Evolutionary conservation across 768 basidiomycete genomes (phyloP).

Genomic region (Termitomyces sp.): DNA sequence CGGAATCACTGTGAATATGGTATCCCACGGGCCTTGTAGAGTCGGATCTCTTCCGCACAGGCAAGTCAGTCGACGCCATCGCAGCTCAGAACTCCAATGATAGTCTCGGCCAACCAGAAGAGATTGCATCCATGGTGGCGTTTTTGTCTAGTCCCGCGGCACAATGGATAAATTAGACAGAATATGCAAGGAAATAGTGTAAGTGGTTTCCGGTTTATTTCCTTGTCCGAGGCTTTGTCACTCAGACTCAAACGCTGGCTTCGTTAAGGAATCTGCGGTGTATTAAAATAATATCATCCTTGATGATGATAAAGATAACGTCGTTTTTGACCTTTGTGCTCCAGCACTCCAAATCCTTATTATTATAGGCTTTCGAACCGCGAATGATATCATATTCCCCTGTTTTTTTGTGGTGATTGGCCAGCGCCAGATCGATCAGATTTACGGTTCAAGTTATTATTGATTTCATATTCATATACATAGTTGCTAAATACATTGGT

Average conservation of each 20-base stretch:
- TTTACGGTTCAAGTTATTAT: background rate
- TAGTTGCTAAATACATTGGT: background rate
- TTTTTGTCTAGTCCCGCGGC: slow-evolving; percentile 49
- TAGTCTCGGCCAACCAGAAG: slow-evolving; percentile 43
- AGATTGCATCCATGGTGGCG: slow-evolving; percentile 46
- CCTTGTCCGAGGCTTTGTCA: background rate
- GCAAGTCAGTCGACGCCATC: slow-evolving; percentile 44
- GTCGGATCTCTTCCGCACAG: slow-evolving; percentile 49
- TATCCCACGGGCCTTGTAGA: slow-evolving; percentile 53
- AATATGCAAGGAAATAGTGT: slow-evolving; percentile 55
- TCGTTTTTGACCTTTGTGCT: background rate
- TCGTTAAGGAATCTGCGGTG: background rate
- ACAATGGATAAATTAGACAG: slow-evolving; percentile 53
- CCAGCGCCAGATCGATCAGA: background rate
- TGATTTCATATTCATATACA: background rate
- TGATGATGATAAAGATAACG: background rate
- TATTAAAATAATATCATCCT: background rate
- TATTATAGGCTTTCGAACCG: background rate
- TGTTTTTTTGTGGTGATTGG: background rate
- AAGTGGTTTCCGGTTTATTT: slow-evolving; percentile 15
- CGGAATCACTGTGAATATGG: slow-evolving; percentile 52
- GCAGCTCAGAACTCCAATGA: slow-evolving; percentile 40
- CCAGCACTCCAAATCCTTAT: background rate
- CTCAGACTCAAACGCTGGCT: background rate
- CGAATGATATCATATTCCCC: background rate